Base-by-base conservation (phyloP, 75 land plant genomes). In the Pinus tabuliformis region DNA sequence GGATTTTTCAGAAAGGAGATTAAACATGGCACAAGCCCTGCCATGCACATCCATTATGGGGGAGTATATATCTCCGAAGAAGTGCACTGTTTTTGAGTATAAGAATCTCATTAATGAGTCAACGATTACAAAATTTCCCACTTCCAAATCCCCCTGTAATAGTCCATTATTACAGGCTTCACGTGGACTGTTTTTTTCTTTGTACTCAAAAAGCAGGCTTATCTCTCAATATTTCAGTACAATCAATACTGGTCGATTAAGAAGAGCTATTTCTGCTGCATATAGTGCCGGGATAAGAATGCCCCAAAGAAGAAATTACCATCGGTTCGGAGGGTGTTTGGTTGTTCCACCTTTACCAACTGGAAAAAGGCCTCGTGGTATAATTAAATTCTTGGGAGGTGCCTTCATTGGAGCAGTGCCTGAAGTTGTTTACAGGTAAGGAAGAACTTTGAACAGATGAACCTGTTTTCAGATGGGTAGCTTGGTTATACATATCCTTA, bases 361-460 rank as follows among this genome's bases (percentile, higher is more conserved):
- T 42, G 84, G 80, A 15, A 64, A 37, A 70, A 87, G 83, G 78
- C 84, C 91, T 18, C 81, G 81, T 37, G 94, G 84, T 2, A 75
- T 94, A 21, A 81, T 96, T 77, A 84, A 94, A 70, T 94, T 96
- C 82, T 39, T 96, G 64, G 99, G 99, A 20, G 99, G 99, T 14
- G 99, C 99, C 16, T 96, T 96, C 73, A 84, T 96, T 77, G 97
- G 97, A 66, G 94, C 97, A 56, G 88, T 89, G 68, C 99, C 99
- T 15, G 97, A 96, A 81, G 88, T 87, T 57, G 86, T 92, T 30
- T 96, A 96, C 78, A 87, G 95, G 97, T 93, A 70, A 62, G 26
- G 33, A 14, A 52, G 30, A 73, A 56, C 75, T 12, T 16, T 28
- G 37, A 18, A 22, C 13, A 68, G 39, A 20, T 8, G 54, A 68